Evolutionary conservation across 331 rosid genomes (phyloP).

Genomic region (Acacia pycnantha): DNA sequence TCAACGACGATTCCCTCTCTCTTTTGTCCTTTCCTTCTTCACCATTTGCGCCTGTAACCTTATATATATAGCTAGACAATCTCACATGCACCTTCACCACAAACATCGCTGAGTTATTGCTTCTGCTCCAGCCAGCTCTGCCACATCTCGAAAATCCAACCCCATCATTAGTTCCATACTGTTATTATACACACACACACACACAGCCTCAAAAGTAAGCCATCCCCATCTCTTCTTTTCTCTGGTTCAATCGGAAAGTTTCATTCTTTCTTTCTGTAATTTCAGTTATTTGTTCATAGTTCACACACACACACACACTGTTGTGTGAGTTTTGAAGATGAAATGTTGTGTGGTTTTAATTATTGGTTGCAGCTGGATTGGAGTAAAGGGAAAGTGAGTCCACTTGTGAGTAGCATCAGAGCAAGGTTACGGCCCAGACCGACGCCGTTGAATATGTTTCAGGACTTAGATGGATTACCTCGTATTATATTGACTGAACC

Average conservation of each 20-base stretch:
- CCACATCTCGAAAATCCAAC: conserved; percentile 31
- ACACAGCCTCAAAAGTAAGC: conserved; percentile 39
- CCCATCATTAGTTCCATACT: conserved; percentile 16
- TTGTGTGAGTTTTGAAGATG: conserved; percentile 17
- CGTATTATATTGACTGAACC: conserved; percentile 62
- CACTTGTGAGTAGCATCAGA: conserved; percentile 37
- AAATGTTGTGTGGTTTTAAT: conserved; percentile 17
- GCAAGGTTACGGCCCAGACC: conserved; percentile 33
- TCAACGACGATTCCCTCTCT: conserved; percentile 31
- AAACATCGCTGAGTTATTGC: conserved; percentile 16
- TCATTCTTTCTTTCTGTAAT: conserved; percentile 17
- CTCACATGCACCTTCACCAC: conserved; percentile 32
- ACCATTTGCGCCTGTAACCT: conserved; percentile 3
- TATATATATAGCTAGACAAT: conserved; percentile 23
- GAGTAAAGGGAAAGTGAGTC: conserved; percentile 53
- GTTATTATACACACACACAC: neutral
- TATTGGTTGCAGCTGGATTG: conserved; percentile 46
- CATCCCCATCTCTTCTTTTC: conserved; percentile 23
- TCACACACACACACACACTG: neutral
- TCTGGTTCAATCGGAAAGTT: neutral
- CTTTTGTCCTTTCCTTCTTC: conserved; percentile 21
- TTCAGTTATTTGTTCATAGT: neutral
- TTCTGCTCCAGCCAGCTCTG: neutral
- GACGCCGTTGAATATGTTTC: conserved; percentile 56
- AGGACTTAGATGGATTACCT: conserved; percentile 52